Conservation (phyloP, 169 alveolate genomes). For the Cryptosporidium parvum region DNA sequence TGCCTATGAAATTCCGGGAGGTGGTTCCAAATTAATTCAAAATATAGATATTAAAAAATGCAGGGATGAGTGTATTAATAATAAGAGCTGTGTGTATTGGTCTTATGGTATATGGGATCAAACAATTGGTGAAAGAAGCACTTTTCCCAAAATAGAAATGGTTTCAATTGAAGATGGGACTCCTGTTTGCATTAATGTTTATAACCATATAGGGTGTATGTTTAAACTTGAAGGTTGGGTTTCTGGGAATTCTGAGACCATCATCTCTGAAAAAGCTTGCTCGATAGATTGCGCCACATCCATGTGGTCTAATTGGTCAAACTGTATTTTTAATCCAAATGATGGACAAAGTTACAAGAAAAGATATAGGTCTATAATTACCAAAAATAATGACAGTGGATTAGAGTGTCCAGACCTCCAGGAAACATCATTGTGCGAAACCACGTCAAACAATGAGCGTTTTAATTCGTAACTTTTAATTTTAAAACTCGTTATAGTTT, state of each 20-base stretch:
- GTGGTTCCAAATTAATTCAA: conserved; percentile 52
- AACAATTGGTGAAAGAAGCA: conserved; percentile 40
- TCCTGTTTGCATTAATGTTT: conserved; percentile 27
- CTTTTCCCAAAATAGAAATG: conserved; percentile 29
- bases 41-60: conserved; percentile 53
- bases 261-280: conserved; percentile 8
- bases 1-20: conserved; percentile 59
- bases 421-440: conserved; percentile 38
- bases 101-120: conserved; percentile 73
- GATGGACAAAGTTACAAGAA: conserved; percentile 27
- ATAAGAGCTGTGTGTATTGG: conserved; percentile 51
- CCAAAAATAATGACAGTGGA: conserved; percentile 21
- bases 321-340: neutral
- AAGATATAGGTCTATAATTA: conserved; percentile 45
- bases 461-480: neutral
- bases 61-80: conserved; percentile 31
- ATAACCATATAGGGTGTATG: conserved; percentile 52
- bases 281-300: conserved; percentile 63
- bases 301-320: conserved; percentile 64
- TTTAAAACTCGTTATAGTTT: neutral
- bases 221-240: conserved; percentile 69
- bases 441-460: neutral
- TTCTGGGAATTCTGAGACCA: conserved; percentile 57
- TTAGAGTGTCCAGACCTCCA: conserved; percentile 60
- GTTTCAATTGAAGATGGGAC: conserved; percentile 57